These are phyloP conservation scores for Lasiosphaeris hirsuta DNA, from an alignment of 495 filamentous ascomycete genomes.

Conservation along the genomic window DNA sequence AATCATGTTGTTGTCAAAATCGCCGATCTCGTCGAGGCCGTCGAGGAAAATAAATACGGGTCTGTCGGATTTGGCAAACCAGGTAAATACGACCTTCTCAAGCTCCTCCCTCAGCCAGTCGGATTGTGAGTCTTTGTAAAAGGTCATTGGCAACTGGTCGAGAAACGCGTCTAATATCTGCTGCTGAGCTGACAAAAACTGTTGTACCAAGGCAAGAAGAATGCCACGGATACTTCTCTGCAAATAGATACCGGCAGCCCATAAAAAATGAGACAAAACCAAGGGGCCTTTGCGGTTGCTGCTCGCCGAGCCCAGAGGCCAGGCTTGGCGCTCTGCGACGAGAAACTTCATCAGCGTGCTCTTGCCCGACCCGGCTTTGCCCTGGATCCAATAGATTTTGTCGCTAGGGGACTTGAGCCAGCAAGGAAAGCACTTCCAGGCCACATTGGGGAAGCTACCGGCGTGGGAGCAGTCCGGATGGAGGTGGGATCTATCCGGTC, in stretches of 20 bases:
- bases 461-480: neutral
- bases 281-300: conserved; percentile 3
- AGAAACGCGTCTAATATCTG: conserved; percentile 14
- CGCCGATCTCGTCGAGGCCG: conserved; percentile 21
- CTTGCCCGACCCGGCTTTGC: conserved; percentile 45
- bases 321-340: conserved; percentile 5
- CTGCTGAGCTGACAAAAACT: conserved; percentile 20
- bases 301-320: neutral
- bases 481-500: neutral
- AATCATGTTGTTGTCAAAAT: neutral
- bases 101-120: conserved; percentile 17
- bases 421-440: conserved; percentile 27
- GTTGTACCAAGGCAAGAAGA: conserved; percentile 30
- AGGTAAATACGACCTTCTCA: conserved; percentile 1
- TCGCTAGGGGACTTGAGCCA: conserved; percentile 28
- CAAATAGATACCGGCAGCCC: conserved; percentile 18
- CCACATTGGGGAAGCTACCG: neutral
- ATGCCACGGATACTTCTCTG: conserved; percentile 29
- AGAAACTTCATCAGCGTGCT: conserved; percentile 45
- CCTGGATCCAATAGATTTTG: conserved; percentile 38
- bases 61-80: neutral
- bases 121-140: conserved; percentile 7
- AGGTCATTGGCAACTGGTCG: neutral
- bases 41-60: conserved; percentile 24
- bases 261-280: conserved; percentile 33